Base-by-base conservation (phyloP, 331 rosid species). In the Stylosanthes scabra region DNA sequence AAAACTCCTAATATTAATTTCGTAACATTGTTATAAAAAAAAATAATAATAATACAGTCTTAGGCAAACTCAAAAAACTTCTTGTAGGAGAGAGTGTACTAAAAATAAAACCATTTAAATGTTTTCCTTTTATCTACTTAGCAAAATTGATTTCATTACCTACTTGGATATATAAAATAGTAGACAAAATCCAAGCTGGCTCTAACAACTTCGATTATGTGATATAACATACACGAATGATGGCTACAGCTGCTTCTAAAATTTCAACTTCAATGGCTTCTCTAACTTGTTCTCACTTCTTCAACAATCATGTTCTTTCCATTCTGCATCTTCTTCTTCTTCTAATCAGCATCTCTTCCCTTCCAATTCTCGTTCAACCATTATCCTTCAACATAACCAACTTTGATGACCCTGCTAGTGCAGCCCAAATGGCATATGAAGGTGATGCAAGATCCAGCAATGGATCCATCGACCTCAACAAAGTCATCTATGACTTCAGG, bases 401-500 rank as follows among this genome's bases (percentile, higher is more conserved):
- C 20, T 84, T 84, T 34, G 42, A 71, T 28, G 58, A 80, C 25
- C 56, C 31, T 3, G 0, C 25, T 0, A 50, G 11, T 1, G 8
- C 65, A 0, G 1, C 12, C 0, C 42, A 5, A 59, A 77, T 82
- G 0, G n/a, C 13, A 34, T 77, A 74, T 47, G 20, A 80, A 13
- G 88, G 87, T 6, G 87, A 87, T n/a, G 87, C 71, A 42, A 25
- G 2, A 0, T 0, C 82, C 13, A n/a, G 15, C 40, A 20, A 25
- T 0, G 81, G 84, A 49, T 55, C 77, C 45, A 60, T 87, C 1
- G 76, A 82, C 14, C 68, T 84, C 3, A 77, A 70, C 76, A 55
- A 58, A 44, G 56, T 56, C 5, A 68, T 49, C 4, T 64, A 78
- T 14, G 5, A 1, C 7, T 70, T 58, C 59, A 56, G 81, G 0